These are phyloP conservation scores for Cenococcum geophilum DNA, from an alignment of 495 filamentous ascomycete species.

Conservation along the genomic window DNA sequence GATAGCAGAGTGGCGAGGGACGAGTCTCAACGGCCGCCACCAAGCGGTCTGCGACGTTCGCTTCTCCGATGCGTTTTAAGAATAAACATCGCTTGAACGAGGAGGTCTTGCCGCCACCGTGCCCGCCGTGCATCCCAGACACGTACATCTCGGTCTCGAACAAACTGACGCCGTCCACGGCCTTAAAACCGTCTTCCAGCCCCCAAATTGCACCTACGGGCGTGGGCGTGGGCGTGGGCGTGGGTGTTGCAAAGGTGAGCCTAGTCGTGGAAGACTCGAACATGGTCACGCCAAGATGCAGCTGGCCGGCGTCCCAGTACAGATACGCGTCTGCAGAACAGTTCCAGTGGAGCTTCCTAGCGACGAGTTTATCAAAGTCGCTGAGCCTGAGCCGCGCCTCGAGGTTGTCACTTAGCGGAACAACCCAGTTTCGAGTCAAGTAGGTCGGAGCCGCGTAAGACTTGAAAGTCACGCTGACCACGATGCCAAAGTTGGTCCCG, in stretches of 20 bases:
- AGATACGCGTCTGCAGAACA: constrained; percentile 55
- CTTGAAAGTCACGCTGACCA: constrained; percentile 55
- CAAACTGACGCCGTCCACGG: constrained; percentile 47
- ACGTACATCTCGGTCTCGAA: constrained; percentile 60
- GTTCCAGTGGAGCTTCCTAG: constrained; percentile 41
- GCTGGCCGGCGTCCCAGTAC: constrained; percentile 45
- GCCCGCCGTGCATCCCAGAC: constrained; percentile 54
- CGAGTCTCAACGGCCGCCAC: constrained; percentile 46
- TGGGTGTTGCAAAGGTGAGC: constrained; percentile 27
- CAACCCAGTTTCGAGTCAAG: constrained; percentile 46
- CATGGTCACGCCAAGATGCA: constrained; percentile 52
- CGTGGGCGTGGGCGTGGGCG: constrained; percentile 21
- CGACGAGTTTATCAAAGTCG: constrained; percentile 44
- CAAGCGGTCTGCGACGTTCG: constrained; percentile 39
- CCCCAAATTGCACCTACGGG: constrained; percentile 37
- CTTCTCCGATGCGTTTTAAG: constrained; percentile 47
- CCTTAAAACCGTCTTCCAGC: constrained; percentile 35
- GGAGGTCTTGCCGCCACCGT: constrained; percentile 53
- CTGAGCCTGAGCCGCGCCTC: constrained; percentile 41
- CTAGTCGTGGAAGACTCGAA: constrained; percentile 42
- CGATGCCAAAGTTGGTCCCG: constrained; percentile 58
- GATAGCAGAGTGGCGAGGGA: constrained; percentile 53
- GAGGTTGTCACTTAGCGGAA: constrained; percentile 42
- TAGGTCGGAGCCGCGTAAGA: constrained; percentile 44
- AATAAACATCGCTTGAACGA: constrained; percentile 63